Percentiles rank a stretch among this genome's conserved stretches.
Evolutionary conservation across 208 protist species (phyloP).

Genomic region (Trypanosoma caninum): DNA sequence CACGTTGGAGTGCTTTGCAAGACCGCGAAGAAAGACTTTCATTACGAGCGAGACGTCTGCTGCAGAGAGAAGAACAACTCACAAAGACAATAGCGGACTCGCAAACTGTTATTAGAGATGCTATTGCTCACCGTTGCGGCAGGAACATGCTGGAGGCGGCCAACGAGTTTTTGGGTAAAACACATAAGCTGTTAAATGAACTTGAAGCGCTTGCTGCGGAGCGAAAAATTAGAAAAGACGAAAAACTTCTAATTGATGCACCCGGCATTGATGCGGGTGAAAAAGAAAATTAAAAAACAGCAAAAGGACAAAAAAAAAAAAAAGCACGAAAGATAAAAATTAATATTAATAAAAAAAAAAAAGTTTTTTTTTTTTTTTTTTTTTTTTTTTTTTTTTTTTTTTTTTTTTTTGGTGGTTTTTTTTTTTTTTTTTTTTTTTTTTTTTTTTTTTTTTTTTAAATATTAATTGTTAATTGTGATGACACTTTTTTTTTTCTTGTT

Average conservation of each 20-base stretch:
- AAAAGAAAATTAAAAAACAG: background rate
- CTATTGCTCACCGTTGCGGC: constrained; percentile 61
- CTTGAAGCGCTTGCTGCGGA: constrained; percentile 27
- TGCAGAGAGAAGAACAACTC: constrained; percentile 19
- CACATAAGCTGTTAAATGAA: constrained; percentile 52
- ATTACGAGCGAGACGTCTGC: constrained; percentile 23
- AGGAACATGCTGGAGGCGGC: constrained; percentile 36
- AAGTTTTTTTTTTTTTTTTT: background rate
- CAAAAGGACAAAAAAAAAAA: background rate
- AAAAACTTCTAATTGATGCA: too few relatives aligned
- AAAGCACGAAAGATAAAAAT: constrained; percentile 1
- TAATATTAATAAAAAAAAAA: background rate
- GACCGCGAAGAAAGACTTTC: constrained; percentile 30
- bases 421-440: background rate
- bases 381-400: constrained; percentile 4
- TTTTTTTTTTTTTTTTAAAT: background rate
- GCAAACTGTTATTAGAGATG: constrained; percentile 52
- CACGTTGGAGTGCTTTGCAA: constrained; percentile 23
- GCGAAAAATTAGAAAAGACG: background rate
- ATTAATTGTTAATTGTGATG: too few relatives aligned
- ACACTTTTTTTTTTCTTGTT: too few relatives aligned
- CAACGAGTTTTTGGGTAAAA: constrained; percentile 65
- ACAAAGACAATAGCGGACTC: constrained; percentile 18
- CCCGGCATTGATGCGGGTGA: too few relatives aligned
- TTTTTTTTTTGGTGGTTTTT: background rate